phyloP scores from a whole-genome alignment of 306 rosid species.

The Trifolium dubium region DNA sequence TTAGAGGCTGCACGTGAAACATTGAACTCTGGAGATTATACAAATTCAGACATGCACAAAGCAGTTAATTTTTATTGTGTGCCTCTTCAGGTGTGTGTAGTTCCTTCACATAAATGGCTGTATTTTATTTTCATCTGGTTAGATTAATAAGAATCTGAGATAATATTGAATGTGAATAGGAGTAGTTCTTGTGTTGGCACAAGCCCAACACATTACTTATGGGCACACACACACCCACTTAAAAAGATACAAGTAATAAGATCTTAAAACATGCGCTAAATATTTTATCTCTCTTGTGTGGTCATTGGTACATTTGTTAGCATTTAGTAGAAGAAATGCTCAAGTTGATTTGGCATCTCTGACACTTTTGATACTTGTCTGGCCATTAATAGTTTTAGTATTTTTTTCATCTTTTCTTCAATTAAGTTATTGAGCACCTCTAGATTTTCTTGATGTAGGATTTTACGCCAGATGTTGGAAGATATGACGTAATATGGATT shows the following conservation, averaged over 20 bases:
- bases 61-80: slow-evolving; percentile 77
- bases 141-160: slow-evolving; percentile 2
- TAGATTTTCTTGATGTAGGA: slow-evolving; percentile 56
- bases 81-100: slow-evolving; percentile 85
- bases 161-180: neutral
- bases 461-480: slow-evolving; percentile 81
- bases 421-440: slow-evolving; percentile 39
- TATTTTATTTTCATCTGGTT: slow-evolving; percentile 26
- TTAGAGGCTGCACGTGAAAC: slow-evolving; percentile 84
- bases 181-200: neutral
- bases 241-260: neutral
- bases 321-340: neutral
- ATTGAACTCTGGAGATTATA: slow-evolving; percentile 58
- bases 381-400: slow-evolving; percentile 4
- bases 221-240: neutral
- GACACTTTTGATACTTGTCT: neutral
- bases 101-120: slow-evolving; percentile 5
- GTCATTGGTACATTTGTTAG: slow-evolving; percentile 12
- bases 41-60: slow-evolving; percentile 61
- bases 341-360: slow-evolving; percentile 6
- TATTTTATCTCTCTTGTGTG: neutral
- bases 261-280: neutral
- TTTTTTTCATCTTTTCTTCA: slow-evolving; percentile 9
- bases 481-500: slow-evolving; percentile 96
- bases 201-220: neutral